Base-by-base conservation (phyloP, 441 rosid genomes). In the Mallotus japonicus region DNA sequence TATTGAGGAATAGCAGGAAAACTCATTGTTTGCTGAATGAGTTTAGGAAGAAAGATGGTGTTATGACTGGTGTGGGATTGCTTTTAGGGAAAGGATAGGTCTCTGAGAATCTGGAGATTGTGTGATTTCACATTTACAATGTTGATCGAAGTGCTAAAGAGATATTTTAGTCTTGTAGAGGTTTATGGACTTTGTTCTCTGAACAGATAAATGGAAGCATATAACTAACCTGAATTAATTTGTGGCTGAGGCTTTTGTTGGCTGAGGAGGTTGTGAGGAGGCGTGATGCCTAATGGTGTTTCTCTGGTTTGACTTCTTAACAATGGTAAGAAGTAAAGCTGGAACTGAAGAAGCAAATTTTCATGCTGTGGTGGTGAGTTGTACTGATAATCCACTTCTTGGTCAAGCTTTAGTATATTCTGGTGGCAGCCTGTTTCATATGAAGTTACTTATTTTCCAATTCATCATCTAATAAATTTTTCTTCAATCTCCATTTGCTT, bases 171-270 rank as follows among this genome's bases (percentile, higher is more conserved):
- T 60, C 12, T 50, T 8, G 42, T 8, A 60, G 20, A 40, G 42
- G n/a, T 14, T 62, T 51, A 8, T n/a, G 15, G 40, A 19, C 22
- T 34, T 3, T 34, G 8, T 58, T 5, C 14, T 19, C 40, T 15
- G 16, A 51, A 19, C 32, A 32, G 10, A 59, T 3, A 2, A 32
- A 22, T n/a, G 46, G n/a, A 20, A 24, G 34, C 9, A 3, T 62
- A 20, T 72, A 37, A 14, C 34, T 19, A 53, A 19, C 28, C 32
- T 22, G 32, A 54, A 42, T 24, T 63, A 64, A 55, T 64, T 54
- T 55, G 54, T 34, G 12, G 40, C 75, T 40, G 62, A 20, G 69
- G 53, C 16, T 28, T 22, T 62, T 54, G 28, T 42, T 65, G 19
- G 50, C 37, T 40, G 34, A 22, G 61, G 44, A 59, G 71, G 37